Evolutionary conservation across 768 basidiomycete genomes (phyloP).

Genomic region (Serendipita indica): DNA sequence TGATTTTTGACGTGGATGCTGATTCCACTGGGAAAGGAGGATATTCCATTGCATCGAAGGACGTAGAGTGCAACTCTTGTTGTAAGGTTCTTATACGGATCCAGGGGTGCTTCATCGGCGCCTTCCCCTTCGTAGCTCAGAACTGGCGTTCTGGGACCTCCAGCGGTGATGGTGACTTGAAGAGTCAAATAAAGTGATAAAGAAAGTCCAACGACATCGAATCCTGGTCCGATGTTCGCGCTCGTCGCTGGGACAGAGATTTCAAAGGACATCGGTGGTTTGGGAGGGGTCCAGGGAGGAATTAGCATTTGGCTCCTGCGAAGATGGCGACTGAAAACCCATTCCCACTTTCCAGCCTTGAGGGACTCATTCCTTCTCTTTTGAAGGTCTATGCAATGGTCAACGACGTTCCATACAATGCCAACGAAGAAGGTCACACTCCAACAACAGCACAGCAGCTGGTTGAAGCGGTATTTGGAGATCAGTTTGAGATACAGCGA

Average conservation of each 20-base stretch:
- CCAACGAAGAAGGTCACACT: background rate
- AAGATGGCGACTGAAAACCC: background rate
- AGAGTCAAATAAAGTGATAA: conserved; percentile 75
- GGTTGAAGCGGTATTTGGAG: background rate
- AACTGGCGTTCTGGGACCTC: conserved; percentile 34
- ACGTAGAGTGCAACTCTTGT: conserved; percentile 97
- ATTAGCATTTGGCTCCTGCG: background rate
- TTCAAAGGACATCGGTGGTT: background rate
- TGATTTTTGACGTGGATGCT: conserved; percentile 71
- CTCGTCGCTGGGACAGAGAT: conserved; percentile 94
- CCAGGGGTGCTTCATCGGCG: conserved; percentile 76
- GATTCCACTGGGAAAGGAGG: conserved; percentile 62
- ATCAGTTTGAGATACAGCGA: background rate
- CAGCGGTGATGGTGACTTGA: conserved; percentile 34
- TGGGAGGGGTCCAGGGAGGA: background rate
- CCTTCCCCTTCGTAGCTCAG: conserved; percentile 82
- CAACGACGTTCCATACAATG: background rate
- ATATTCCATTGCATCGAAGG: conserved; percentile 71
- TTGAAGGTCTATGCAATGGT: background rate
- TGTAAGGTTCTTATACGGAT: conserved; percentile 91
- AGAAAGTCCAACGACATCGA: conserved; percentile 98
- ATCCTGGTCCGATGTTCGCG: conserved; percentile 96
- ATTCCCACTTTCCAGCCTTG: background rate
- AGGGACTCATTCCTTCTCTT: background rate
- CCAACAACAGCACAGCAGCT: background rate